These are phyloP conservation scores for Aphanomyces cochlioides DNA, from an alignment of 352 stramenopile species.

Conservation along the genomic window DNA sequence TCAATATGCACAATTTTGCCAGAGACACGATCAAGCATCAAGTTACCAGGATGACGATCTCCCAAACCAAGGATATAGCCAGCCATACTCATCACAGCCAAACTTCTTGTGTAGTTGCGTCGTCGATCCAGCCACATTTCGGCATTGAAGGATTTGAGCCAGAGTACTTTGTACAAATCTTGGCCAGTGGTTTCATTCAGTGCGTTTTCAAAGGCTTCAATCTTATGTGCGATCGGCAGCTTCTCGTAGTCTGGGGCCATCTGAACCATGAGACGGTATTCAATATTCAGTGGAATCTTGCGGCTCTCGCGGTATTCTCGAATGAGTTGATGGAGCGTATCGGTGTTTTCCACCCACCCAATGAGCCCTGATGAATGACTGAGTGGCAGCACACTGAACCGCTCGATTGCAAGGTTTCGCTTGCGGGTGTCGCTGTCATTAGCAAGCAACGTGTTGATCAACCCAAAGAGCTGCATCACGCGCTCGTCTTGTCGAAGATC, in stretches of 20 bases:
- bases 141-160: conserved; percentile 98
- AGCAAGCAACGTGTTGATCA: conserved; percentile 99
- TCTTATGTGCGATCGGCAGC: conserved; percentile 98
- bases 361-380: conserved; percentile 98
- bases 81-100: conserved; percentile 99
- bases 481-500: conserved; percentile 99
- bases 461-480: conserved; percentile 99
- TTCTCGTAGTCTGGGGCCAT: conserved; percentile 98
- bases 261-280: conserved; percentile 96
- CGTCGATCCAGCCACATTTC: conserved; percentile 99
- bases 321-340: conserved; percentile 99
- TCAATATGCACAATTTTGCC: conserved; percentile 99
- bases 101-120: conserved; percentile 96
- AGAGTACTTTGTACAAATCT: conserved; percentile 98
- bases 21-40: conserved; percentile 99
- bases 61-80: conserved; percentile 99
- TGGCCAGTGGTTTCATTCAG: conserved; percentile 93
- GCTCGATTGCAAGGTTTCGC: conserved; percentile 97
- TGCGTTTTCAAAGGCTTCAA: conserved; percentile 97
- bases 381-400: conserved; percentile 98
- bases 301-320: conserved; percentile 92
- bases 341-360: conserved; percentile 98
- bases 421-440: conserved; percentile 98
- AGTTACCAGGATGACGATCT: conserved; percentile 99
- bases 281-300: conserved; percentile 94